These are phyloP conservation scores for Stephania yunnanensis DNA, from an alignment of 164 flowering plant genomes.

Conservation along the genomic window DNA sequence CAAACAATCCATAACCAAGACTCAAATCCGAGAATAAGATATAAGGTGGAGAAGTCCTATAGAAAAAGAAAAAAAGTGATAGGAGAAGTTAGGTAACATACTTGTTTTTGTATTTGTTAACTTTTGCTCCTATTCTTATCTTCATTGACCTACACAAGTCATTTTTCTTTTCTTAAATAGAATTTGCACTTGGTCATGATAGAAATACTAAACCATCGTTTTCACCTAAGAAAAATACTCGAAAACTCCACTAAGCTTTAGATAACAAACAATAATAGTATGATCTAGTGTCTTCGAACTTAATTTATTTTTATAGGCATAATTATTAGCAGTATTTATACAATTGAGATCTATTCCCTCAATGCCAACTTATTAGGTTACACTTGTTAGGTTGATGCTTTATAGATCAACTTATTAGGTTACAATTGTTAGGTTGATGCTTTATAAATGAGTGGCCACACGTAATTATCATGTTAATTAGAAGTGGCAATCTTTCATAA, in stretches of 20 bases:
- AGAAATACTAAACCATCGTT: constrained; percentile 1
- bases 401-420: too few species aligned
- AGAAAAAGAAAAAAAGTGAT: not conserved
- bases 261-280: not conserved
- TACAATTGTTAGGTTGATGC: not conserved
- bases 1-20: too few species aligned
- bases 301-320: not conserved
- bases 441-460: not conserved
- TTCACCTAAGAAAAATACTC: not conserved
- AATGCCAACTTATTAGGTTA: not conserved
- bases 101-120: too few species aligned
- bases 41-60: not conserved
- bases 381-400: not conserved
- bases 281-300: not conserved
- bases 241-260: not conserved
- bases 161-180: not conserved
- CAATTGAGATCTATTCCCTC: not conserved
- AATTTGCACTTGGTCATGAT: not conserved
- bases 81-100: not conserved
- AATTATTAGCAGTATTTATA: not conserved
- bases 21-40: too few species aligned
- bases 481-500: not conserved
- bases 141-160: not conserved
- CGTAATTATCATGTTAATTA: not conserved
- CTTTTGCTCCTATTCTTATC: not conserved